Conservation (phyloP, 2,329 filamentous ascomycete species). For the Myriosclerotinia curreyana region DNA sequence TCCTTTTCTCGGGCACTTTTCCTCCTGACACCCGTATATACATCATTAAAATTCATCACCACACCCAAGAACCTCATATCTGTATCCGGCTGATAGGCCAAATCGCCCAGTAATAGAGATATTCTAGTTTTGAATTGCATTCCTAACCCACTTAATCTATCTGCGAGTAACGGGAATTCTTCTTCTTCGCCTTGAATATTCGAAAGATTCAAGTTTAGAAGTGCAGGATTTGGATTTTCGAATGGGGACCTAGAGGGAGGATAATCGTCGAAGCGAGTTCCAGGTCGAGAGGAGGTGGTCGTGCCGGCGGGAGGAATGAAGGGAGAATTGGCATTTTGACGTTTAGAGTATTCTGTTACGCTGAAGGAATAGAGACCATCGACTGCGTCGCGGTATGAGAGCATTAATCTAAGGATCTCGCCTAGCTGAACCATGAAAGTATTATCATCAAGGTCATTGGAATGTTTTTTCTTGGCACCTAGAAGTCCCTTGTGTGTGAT, state of each 20-base stretch:
- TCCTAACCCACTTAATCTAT: constrained; percentile 69
- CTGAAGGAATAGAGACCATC: constrained; percentile 94
- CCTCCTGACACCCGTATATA: constrained; percentile 69
- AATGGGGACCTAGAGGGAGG: constrained; percentile 10
- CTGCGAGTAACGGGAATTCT: constrained; percentile 70
- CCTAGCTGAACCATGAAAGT: constrained; percentile 88
- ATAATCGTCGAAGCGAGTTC: constrained; percentile 34
- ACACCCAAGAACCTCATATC: constrained; percentile 95
- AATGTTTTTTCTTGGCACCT: constrained; percentile 59
- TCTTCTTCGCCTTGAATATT: constrained; percentile 40
- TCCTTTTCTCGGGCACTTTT: constrained; percentile 2
- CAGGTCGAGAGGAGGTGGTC: constrained; percentile 35
- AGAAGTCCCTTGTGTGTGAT: constrained; percentile 96
- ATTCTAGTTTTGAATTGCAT: constrained; percentile 74
- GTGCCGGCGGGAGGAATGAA: constrained; percentile 27
- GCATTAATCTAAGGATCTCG: constrained; percentile 90
- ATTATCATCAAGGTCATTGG: constrained; percentile 53
- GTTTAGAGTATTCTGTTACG: constrained; percentile 86
- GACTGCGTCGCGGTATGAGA: constrained; percentile 87
- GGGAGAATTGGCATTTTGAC: constrained; percentile 58
- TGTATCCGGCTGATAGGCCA: constrained; percentile 89
- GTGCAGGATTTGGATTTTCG: constrained; percentile 28
- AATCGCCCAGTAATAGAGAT: constrained; percentile 79
- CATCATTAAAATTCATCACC: constrained; percentile 99
- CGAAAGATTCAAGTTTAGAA: constrained; percentile 43